Evolutionary conservation across 441 rosid species (phyloP).

Genomic region (Populus hybrid): DNA sequence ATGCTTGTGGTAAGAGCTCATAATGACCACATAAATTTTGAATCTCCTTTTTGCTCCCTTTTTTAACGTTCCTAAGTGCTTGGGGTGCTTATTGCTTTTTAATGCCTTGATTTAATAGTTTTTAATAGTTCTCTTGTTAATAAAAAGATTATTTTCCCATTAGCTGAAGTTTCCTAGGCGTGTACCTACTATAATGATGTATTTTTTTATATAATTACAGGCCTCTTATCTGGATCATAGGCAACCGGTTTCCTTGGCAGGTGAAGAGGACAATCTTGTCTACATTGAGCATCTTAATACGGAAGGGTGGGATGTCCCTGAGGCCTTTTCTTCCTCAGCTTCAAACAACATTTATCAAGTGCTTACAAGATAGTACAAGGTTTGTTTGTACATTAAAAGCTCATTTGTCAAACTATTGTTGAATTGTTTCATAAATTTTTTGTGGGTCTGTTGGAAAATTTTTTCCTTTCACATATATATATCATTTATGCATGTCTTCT

Average conservation of each 20-base stretch:
- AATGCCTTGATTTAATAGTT: too few relatives aligned
- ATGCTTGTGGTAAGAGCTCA: too few relatives aligned
- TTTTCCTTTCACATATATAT: background rate
- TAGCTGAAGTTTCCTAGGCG: background rate
- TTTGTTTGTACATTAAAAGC: constrained; percentile 24
- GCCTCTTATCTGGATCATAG: constrained; percentile 97
- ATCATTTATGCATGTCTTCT: background rate
- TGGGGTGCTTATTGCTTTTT: background rate
- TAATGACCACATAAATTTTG: background rate
- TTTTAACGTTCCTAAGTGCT: background rate
- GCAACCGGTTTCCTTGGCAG: constrained; percentile 99
- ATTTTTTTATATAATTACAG: constrained; percentile 40
- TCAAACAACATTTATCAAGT: constrained; percentile 96
- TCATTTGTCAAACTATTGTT: background rate
- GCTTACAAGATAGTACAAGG: constrained; percentile 95
- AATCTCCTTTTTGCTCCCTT: background rate
- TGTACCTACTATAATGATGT: background rate
- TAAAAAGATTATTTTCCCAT: background rate
- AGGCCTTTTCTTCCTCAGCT: constrained; percentile 99
- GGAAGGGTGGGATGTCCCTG: constrained; percentile 86
- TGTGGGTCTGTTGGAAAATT: background rate
- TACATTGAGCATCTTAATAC: constrained; percentile 74
- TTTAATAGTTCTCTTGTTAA: too few relatives aligned
- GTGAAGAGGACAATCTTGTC: constrained; percentile 97
- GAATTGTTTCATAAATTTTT: background rate